A percentile compares a stretch with the other conserved stretches of the same genome.
These are phyloP conservation scores for Magnaporthiopsis poae DNA, from an alignment of 2,329 filamentous ascomycete species.

Conservation along the genomic window DNA sequence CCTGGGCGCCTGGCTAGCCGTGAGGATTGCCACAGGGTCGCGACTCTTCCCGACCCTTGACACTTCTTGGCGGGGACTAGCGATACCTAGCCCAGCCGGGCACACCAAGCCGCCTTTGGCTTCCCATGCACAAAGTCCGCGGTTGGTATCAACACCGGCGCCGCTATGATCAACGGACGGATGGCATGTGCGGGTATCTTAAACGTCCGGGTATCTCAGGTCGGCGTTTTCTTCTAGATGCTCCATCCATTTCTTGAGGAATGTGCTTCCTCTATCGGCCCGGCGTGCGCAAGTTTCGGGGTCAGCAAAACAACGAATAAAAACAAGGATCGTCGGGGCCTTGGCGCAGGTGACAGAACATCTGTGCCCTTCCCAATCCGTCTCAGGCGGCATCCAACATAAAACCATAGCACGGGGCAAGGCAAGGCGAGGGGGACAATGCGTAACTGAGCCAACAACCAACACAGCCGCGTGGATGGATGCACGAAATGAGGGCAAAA, in stretches of 20 bases:
- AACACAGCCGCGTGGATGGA: constrained; percentile 5
- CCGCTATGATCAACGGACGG: constrained; percentile 17
- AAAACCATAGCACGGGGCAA: neutral
- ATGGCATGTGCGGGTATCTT: constrained; percentile 65
- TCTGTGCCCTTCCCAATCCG: constrained; percentile 1
- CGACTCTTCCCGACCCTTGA: neutral
- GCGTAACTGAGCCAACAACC: neutral
- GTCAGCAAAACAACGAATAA: constrained; percentile 12
- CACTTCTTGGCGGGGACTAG: neutral
- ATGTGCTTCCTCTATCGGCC: constrained; percentile 61
- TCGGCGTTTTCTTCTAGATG: constrained; percentile 85
- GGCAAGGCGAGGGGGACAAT: constrained; percentile 1
- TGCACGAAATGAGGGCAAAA: constrained; percentile 3
- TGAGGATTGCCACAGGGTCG: neutral
- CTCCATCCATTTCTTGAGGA: constrained; percentile 83
- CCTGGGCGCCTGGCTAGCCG: neutral
- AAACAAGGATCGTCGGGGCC: neutral
- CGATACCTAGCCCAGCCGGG: neutral
- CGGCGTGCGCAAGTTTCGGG: neutral
- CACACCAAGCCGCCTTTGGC: neutral
- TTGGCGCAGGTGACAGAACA: neutral
- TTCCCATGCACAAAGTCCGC: neutral
- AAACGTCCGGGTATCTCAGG: constrained; percentile 74
- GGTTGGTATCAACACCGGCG: too few relatives aligned
- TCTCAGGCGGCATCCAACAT: neutral